Evolutionary conservation across 2,329 filamentous ascomycete species (phyloP), one percentile per base, ranked within the genome.

Genomic region (Calonectria ilicicola): DNA sequence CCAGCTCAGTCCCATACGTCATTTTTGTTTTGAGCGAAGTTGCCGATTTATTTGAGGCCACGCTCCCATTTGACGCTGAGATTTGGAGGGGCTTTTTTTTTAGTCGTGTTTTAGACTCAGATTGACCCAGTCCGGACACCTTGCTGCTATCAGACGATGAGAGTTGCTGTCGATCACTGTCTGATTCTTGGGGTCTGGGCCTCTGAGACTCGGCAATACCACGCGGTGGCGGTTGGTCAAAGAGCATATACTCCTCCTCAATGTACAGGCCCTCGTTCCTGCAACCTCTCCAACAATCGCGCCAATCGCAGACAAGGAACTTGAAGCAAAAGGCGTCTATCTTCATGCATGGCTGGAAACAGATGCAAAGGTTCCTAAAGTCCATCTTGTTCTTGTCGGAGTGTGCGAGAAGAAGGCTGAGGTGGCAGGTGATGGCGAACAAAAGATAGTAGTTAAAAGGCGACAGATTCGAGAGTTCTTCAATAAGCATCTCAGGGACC

Each of bases 361-460:
- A 98, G 78, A 98, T 98, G 85, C 95, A 98, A 27, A 98, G 87
- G 77, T 98, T 98, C 81, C 95, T 92, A 82, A 96, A 98, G 82
- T 98, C 95, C 96, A 98, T 98, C 87, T 98, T 98, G 89, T 98
- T 98, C 87, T 96, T 96, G 76, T 97, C 95, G 27, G 95, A 94
- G 83, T 98, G 96, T 1, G 95, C 95, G 78, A 98, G 92, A 12
- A 98, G 89, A 29, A 98, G 90, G 79, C 95, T 98, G 62, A 98
- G 92, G 80, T 98, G 96, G 84, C 96, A 98, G 40, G 96, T 98
- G 78, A 98, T 98, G 79, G 96, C 96, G 82, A 98, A 98, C 7
- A 98, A 91, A 17, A 98, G 93, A 81, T 98, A 98, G 85, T 98
- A 98, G 85, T 98, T 98, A 88, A 97, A 98, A 0, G 96, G 96